These are phyloP conservation scores for Wickerhamomyces hampshirensis DNA, from an alignment of 805 yeast genomes.

Conservation along the genomic window DNA sequence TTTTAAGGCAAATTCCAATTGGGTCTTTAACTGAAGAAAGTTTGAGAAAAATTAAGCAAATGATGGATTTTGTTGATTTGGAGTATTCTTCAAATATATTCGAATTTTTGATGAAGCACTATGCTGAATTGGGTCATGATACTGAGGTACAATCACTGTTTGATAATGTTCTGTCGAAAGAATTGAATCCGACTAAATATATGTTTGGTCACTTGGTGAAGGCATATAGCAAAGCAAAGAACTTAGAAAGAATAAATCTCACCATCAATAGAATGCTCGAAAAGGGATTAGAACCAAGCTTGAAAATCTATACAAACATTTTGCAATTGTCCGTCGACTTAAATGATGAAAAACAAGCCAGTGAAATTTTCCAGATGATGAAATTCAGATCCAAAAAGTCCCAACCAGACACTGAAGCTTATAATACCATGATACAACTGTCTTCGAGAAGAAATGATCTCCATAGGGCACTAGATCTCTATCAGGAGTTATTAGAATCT, in stretches of 20 bases:
- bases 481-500: slow-evolving; percentile 55
- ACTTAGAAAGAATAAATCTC: slow-evolving; percentile 20
- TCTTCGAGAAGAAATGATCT: slow-evolving; percentile 58
- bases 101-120: slow-evolving; percentile 33
- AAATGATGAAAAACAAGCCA: slow-evolving; percentile 54
- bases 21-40: slow-evolving; percentile 22
- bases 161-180: slow-evolving; percentile 21
- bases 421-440: slow-evolving; percentile 65
- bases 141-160: slow-evolving; percentile 30
- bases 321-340: slow-evolving; percentile 56
- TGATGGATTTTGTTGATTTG: slow-evolving; percentile 30
- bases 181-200: slow-evolving; percentile 27
- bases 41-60: slow-evolving; percentile 26
- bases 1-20: slow-evolving; percentile 35
- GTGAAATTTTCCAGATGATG: slow-evolving; percentile 76
- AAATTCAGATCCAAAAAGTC: slow-evolving; percentile 66
- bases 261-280: slow-evolving; percentile 23
- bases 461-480: slow-evolving; percentile 72
- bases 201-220: slow-evolving; percentile 39
- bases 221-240: slow-evolving; percentile 34
- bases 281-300: slow-evolving; percentile 34
- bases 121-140: slow-evolving; percentile 26
- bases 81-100: slow-evolving; percentile 27
- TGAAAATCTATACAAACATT: slow-evolving; percentile 48
- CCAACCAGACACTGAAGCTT: slow-evolving; percentile 63